phyloP scores from a whole-genome alignment of 139 green algal species.

The Prasinococcaceae sp. region DNA sequence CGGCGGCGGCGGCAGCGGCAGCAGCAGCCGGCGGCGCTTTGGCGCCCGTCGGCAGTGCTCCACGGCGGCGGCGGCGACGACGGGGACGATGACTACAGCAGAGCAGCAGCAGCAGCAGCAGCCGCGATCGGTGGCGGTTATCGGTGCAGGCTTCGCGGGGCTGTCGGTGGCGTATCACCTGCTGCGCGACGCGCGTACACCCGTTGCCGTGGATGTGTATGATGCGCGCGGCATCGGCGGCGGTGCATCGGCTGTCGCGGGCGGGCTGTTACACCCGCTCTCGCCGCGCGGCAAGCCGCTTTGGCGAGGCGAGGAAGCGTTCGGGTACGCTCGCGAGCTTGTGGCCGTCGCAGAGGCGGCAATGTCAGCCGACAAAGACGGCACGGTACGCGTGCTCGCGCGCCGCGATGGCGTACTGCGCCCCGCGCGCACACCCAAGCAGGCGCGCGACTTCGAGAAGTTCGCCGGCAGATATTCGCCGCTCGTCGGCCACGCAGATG shows the following conservation, averaged over 20 bases:
- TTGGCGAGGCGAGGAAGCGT: slow-evolving; percentile 10
- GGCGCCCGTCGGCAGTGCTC: no score
- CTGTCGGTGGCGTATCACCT: slow-evolving; percentile 52
- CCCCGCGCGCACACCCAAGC: slow-evolving; percentile 26
- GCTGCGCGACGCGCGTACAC: slow-evolving; percentile 7
- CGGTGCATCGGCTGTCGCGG: slow-evolving; percentile 69
- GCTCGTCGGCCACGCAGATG: neutral
- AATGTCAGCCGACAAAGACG: neutral
- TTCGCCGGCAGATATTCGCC: neutral
- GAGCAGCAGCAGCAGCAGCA: no score
- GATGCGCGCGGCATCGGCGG: slow-evolving; percentile 58
- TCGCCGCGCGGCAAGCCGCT: slow-evolving; percentile 51
- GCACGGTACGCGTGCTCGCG: slow-evolving; percentile 3
- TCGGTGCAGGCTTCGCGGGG: slow-evolving; percentile 67
- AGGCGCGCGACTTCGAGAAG: slow-evolving; percentile 30
- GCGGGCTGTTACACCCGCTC: slow-evolving; percentile 78
- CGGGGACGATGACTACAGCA: no score
- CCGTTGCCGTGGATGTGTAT: slow-evolving; percentile 49
- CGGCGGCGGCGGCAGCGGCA: no score
- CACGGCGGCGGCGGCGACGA: no score
- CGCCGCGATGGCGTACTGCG: slow-evolving; percentile 38
- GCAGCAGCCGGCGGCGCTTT: no score
- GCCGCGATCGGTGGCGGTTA: slow-evolving; percentile 28
- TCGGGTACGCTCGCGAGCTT: slow-evolving; percentile 3
- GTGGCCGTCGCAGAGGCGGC: slow-evolving; percentile 12